phyloP scores from a whole-genome alignment of 352 stramenopile genomes.

The Aphanomyces stellatus region DNA sequence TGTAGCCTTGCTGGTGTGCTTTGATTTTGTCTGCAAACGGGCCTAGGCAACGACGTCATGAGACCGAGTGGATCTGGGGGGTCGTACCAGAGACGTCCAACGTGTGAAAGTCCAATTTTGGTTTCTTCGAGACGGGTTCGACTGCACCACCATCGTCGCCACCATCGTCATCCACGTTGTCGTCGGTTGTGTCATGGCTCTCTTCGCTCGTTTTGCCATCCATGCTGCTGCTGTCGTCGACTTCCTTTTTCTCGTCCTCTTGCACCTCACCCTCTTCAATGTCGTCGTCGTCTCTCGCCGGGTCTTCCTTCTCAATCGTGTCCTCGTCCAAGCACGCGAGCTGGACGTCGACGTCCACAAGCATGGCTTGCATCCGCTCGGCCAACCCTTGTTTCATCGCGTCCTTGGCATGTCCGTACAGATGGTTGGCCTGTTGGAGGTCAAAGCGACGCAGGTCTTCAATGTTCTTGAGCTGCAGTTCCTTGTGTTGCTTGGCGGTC shows the following conservation, averaged over 20 bases:
- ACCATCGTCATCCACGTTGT: not conserved
- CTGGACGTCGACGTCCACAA: slow-evolving; percentile 38
- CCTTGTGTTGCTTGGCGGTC: slow-evolving; percentile 70
- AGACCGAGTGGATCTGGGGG: not conserved
- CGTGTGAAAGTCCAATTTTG: not conserved
- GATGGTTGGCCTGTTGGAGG: slow-evolving; percentile 53
- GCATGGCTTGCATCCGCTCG: slow-evolving; percentile 34
- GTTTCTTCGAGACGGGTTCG: slow-evolving; percentile 7
- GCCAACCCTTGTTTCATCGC: slow-evolving; percentile 49
- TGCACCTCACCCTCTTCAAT: slow-evolving; percentile 15
- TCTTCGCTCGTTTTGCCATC: too few species aligned
- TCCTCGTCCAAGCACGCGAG: slow-evolving; percentile 31
- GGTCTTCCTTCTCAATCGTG: slow-evolving; percentile 24
- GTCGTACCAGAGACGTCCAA: not conserved
- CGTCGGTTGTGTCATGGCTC: not conserved
- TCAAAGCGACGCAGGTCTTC: slow-evolving; percentile 73
- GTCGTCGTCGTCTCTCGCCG: too few species aligned
- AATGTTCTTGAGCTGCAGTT: slow-evolving; percentile 76
- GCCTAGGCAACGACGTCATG: not conserved
- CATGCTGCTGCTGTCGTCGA: too few species aligned
- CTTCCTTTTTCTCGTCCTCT: slow-evolving; percentile 17
- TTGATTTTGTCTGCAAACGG: not conserved
- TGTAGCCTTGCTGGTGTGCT: not conserved
- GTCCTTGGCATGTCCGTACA: slow-evolving; percentile 55
- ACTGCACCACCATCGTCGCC: not conserved